These are phyloP conservation scores for Staphylotrichum longicolle DNA, from an alignment of 495 filamentous ascomycete species.

Conservation along the genomic window DNA sequence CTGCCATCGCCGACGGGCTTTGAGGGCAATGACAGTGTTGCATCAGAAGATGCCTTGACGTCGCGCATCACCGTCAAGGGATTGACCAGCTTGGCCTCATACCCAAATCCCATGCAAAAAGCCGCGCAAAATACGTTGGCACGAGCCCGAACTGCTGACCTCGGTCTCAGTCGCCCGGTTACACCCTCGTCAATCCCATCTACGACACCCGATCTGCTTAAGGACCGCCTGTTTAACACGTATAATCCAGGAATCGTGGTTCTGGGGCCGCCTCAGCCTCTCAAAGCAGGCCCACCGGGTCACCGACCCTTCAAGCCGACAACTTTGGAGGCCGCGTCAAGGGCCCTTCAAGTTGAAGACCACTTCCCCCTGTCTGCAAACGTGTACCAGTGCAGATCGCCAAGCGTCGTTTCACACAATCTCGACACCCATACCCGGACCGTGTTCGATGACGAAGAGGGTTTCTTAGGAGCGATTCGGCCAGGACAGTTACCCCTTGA, in stretches of 20 bases:
- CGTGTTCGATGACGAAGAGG: not conserved
- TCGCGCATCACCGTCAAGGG: conserved; percentile 39
- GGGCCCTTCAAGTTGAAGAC: conserved; percentile 4
- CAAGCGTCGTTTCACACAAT: conserved; percentile 2
- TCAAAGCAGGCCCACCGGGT: conserved; percentile 50
- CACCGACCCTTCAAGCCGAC: conserved; percentile 40
- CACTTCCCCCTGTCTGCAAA: not conserved
- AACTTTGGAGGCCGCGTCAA: conserved; percentile 29
- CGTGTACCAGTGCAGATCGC: conserved; percentile 1
- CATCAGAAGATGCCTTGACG: conserved; percentile 29
- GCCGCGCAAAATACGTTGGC: conserved; percentile 42
- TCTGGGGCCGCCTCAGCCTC: conserved; percentile 42
- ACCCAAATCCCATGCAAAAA: conserved; percentile 47
- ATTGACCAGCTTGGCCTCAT: conserved; percentile 46
- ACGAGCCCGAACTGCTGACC: conserved; percentile 32
- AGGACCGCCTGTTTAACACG: conserved; percentile 12
- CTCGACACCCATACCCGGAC: not conserved
- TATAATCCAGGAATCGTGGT: conserved; percentile 21
- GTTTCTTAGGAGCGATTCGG: not conserved
- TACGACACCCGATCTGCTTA: conserved; percentile 9
- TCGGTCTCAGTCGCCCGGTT: conserved; percentile 14
- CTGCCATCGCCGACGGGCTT: conserved; percentile 22
- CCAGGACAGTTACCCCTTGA: not conserved
- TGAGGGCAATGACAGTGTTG: conserved; percentile 27
- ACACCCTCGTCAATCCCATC: conserved; percentile 18